Evolutionary conservation across 2,329 filamentous ascomycete genomes (phyloP).

Genomic region (Chrysosphaeria jannelii): DNA sequence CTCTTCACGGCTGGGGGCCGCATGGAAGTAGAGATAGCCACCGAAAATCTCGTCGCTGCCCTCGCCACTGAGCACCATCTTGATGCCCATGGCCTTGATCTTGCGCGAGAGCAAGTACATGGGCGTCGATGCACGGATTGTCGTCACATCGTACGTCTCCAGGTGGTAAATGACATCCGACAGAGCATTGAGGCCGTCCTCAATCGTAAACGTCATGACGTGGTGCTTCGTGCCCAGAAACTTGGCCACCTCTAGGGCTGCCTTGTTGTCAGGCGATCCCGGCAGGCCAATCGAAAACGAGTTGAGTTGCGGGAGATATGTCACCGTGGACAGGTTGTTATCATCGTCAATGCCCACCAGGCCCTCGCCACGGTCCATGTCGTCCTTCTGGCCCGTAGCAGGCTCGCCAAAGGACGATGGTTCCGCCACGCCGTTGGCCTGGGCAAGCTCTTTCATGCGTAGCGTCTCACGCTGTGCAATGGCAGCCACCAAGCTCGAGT

Average conservation of each 20-base stretch:
- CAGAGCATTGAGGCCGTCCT: slow-evolving; percentile 87
- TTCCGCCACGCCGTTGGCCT: slow-evolving; percentile 15
- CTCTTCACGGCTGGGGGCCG: slow-evolving; percentile 64
- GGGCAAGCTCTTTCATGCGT: slow-evolving; percentile 36
- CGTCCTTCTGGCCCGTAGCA: slow-evolving; percentile 11
- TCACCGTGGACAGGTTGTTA: slow-evolving; percentile 65
- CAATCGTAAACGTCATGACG: slow-evolving; percentile 91
- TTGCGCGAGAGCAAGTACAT: slow-evolving; percentile 97
- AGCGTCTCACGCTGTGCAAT: slow-evolving; percentile 86
- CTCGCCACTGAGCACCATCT: slow-evolving; percentile 96
- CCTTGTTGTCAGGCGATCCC: slow-evolving; percentile 70
- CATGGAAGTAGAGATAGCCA: slow-evolving; percentile 96
- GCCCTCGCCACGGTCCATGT: slow-evolving; percentile 31
- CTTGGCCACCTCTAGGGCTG: slow-evolving; percentile 74
- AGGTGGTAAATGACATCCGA: slow-evolving; percentile 96
- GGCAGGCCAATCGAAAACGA: slow-evolving; percentile 96
- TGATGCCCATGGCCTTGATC: slow-evolving; percentile 98
- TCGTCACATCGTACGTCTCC: slow-evolving; percentile 93
- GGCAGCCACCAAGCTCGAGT: slow-evolving; percentile 80
- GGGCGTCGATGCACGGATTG: slow-evolving; percentile 88
- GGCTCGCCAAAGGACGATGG: slow-evolving; percentile 15
- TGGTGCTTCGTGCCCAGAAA: slow-evolving; percentile 96
- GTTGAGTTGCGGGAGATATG: slow-evolving; percentile 81
- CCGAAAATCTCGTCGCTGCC: slow-evolving; percentile 96
- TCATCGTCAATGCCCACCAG: slow-evolving; percentile 87